phyloP scores from a whole-genome alignment of 345 rosid genomes.

The Corchorus olitorius region DNA sequence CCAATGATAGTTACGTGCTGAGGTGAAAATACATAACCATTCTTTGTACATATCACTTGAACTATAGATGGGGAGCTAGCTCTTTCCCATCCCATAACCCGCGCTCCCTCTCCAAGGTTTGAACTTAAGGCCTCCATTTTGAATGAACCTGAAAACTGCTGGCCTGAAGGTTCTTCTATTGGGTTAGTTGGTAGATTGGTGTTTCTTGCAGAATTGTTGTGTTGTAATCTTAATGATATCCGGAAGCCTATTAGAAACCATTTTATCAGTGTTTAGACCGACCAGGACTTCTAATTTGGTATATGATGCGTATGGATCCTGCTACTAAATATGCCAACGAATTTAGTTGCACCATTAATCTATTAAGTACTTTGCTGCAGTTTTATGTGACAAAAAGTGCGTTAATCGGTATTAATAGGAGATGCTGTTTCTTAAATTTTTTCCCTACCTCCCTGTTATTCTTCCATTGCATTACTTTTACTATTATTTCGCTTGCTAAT shows the following conservation, averaged over 20 bases:
- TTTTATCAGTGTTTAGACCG: background rate
- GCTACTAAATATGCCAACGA: background rate
- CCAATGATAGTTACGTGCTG: background rate
- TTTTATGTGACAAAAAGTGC: background rate
- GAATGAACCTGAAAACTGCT: background rate
- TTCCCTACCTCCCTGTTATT: background rate
- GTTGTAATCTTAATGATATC: background rate
- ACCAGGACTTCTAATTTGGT: background rate
- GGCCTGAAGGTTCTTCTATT: background rate
- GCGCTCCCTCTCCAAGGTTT: background rate
- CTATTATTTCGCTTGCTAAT: background rate
- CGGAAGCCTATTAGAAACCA: background rate
- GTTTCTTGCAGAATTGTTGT: background rate
- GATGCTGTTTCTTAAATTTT: conserved; percentile 5
- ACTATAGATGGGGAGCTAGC: background rate
- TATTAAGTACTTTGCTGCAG: background rate
- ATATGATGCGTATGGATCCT: background rate
- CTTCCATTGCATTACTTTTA: background rate
- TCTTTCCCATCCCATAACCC: background rate
- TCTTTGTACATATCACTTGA: background rate
- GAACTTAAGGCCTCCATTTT: conserved; percentile 1
- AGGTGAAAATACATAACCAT: background rate
- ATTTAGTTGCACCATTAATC: background rate
- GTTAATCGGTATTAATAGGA: background rate
- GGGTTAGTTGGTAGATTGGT: background rate